phyloP scores from a whole-genome alignment of 2,329 filamentous ascomycete species.

The Thelonectria blattea region DNA sequence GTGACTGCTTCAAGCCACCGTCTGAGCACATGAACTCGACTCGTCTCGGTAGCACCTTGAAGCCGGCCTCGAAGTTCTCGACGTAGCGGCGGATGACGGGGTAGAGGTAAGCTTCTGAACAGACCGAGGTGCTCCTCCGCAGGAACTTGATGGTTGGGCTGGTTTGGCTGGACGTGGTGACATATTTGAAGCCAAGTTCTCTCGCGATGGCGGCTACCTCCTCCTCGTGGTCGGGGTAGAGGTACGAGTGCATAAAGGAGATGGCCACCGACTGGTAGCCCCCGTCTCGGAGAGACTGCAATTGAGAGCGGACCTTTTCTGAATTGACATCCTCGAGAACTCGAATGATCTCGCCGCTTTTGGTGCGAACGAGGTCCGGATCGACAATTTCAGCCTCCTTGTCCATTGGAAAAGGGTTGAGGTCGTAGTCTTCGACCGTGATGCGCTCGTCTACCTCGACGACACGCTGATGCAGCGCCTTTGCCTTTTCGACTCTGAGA shows the following conservation, averaged over 20 bases:
- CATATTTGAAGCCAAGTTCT: slow-evolving; percentile 75
- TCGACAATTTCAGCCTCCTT: slow-evolving; percentile 49
- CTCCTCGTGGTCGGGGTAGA: slow-evolving; percentile 82
- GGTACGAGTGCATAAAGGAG: slow-evolving; percentile 87
- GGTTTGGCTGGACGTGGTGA: slow-evolving; percentile 68
- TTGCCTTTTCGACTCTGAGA: slow-evolving; percentile 69
- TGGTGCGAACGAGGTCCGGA: slow-evolving; percentile 48
- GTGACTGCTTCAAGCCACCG: slow-evolving; percentile 54
- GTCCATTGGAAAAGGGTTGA: slow-evolving; percentile 60
- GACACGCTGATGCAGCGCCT: slow-evolving; percentile 70
- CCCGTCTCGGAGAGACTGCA: slow-evolving; percentile 66
- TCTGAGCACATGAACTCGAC: slow-evolving; percentile 72
- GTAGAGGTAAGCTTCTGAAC: slow-evolving; percentile 75
- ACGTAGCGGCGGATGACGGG: slow-evolving; percentile 74
- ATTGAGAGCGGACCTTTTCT: slow-evolving; percentile 56
- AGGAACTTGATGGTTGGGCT: slow-evolving; percentile 77
- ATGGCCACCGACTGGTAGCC: slow-evolving; percentile 81
- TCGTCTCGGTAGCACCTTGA: slow-evolving; percentile 63
- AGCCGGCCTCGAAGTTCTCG: slow-evolving; percentile 67
- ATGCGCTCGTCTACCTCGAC: slow-evolving; percentile 76
- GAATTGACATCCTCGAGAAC: slow-evolving; percentile 62
- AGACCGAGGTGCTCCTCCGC: slow-evolving; percentile 69
- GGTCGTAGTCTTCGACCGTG: slow-evolving; percentile 75
- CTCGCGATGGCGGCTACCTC: slow-evolving; percentile 73
- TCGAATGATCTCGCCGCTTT: slow-evolving; percentile 70